Evolutionary conservation across 495 filamentous ascomycete genomes (phyloP).

Genomic region (Aspergillus leporis): DNA sequence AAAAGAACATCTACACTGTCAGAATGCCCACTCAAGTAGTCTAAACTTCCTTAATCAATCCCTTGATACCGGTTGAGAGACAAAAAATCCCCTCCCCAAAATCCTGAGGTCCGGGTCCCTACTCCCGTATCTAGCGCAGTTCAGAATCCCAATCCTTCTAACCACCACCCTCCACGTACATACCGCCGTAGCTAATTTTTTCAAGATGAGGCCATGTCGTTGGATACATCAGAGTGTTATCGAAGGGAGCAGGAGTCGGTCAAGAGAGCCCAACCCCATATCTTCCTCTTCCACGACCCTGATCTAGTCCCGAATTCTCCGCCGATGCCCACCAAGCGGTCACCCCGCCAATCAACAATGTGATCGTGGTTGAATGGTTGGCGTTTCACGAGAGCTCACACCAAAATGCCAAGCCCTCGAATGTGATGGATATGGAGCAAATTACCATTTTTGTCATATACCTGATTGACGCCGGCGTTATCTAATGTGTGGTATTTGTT

Average conservation of each 20-base stretch:
- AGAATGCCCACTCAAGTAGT: no score
- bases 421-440: conserved; percentile 11
- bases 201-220: background rate
- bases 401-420: conserved; percentile 1
- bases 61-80: background rate
- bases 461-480: background rate
- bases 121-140: conserved; percentile 1
- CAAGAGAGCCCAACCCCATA: conserved; percentile 12
- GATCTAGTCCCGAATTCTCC: conserved; percentile 8
- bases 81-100: background rate
- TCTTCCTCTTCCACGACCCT: conserved; percentile 1
- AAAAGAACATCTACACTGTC: background rate
- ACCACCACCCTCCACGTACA: conserved; percentile 3
- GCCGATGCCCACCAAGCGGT: background rate
- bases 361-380: conserved; percentile 1
- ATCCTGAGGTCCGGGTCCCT: conserved; percentile 2
- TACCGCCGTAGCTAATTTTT: conserved; percentile 1
- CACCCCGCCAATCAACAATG: background rate
- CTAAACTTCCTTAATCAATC: background rate
- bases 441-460: conserved; percentile 5
- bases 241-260: conserved; percentile 8
- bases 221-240: conserved; percentile 10
- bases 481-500: background rate
- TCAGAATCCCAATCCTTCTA: conserved; percentile 5
- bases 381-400: conserved; percentile 6